These are phyloP conservation scores for Helotiales sp. DNA, from an alignment of 2,329 filamentous ascomycete genomes.

Conservation along the genomic window DNA sequence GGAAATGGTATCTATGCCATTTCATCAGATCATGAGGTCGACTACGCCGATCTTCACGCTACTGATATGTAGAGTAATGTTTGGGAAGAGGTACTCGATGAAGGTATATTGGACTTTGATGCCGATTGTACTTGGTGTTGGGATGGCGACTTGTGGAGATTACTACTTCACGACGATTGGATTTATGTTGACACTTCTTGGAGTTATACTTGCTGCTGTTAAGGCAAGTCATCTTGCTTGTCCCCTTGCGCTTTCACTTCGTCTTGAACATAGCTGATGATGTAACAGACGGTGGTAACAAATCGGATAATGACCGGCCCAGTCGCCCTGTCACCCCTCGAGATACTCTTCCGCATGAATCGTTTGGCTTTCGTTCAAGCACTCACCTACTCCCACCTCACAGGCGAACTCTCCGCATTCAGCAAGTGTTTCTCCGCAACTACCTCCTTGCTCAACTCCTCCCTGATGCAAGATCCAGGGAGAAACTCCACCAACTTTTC, in stretches of 20 bases:
- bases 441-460: no score
- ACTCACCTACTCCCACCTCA: conserved; percentile 49
- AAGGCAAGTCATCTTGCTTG: conserved; percentile 37
- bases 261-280: background rate
- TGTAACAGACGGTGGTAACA: conserved; percentile 53
- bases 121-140: conserved; percentile 60
- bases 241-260: background rate
- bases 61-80: conserved; percentile 58
- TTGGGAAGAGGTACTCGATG: conserved; percentile 53
- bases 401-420: conserved; percentile 49
- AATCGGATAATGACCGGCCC: conserved; percentile 65
- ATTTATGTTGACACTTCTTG: conserved; percentile 54
- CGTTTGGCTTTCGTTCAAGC: conserved; percentile 59
- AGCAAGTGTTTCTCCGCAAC: background rate
- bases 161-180: conserved; percentile 61
- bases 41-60: conserved; percentile 63
- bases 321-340: conserved; percentile 56
- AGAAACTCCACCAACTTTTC: background rate
- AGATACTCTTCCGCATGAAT: conserved; percentile 63
- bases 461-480: background rate
- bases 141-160: conserved; percentile 60
- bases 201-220: conserved; percentile 53
- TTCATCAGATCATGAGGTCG: conserved; percentile 65
- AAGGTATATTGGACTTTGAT: conserved; percentile 60
- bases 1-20: conserved; percentile 62